Percentiles rank a stretch among this genome's conserved stretches.
phyloP scores from a whole-genome alignment of 1,284 basidiomycete genomes.

The Volvariella volvacea region DNA sequence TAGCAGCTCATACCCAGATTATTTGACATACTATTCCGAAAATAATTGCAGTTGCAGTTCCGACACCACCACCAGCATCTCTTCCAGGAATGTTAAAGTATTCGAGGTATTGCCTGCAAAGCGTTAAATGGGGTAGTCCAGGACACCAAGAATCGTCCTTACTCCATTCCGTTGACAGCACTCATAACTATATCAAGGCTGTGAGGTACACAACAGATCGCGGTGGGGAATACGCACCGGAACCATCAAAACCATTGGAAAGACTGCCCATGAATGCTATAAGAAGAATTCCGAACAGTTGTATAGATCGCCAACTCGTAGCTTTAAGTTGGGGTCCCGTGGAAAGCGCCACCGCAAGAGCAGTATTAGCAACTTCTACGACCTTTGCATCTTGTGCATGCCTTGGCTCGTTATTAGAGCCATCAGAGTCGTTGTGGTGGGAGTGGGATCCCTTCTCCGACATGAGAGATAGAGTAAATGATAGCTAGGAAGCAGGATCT shows the following conservation, averaged over 20 bases:
- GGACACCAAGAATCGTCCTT: constrained; percentile 10
- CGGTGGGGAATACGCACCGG: constrained; percentile 19
- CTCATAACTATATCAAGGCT: constrained; percentile 29
- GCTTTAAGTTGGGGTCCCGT: constrained; percentile 32
- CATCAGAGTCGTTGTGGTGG: constrained; percentile 8
- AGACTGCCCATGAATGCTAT: constrained; percentile 37
- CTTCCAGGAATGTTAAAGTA: constrained; percentile 31
- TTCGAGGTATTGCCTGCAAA: constrained; percentile 29
- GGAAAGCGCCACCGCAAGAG: constrained; percentile 33
- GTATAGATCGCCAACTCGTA: constrained; percentile 27
- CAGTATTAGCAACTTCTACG: constrained; percentile 24
- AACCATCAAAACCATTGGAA: constrained; percentile 39
- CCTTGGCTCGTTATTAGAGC: constrained; percentile 9
- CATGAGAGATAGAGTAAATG: constrained; percentile 2
- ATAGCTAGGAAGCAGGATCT: too few relatives aligned
- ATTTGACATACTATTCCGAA: constrained; percentile 33
- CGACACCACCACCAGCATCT: constrained; percentile 35
- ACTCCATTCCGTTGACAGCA: constrained; percentile 40
- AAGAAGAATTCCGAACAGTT: constrained; percentile 31
- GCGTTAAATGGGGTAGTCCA: neutral
- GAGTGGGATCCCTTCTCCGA: constrained; percentile 2
- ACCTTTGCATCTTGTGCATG: constrained; percentile 17
- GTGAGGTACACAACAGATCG: constrained; percentile 1
- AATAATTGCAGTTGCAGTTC: constrained; percentile 32
- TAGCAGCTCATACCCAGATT: too few relatives aligned